These are phyloP conservation scores for Aegilops sharonensis DNA, from an alignment of 176 grass and related monocot genomes.

Conservation along the genomic window DNA sequence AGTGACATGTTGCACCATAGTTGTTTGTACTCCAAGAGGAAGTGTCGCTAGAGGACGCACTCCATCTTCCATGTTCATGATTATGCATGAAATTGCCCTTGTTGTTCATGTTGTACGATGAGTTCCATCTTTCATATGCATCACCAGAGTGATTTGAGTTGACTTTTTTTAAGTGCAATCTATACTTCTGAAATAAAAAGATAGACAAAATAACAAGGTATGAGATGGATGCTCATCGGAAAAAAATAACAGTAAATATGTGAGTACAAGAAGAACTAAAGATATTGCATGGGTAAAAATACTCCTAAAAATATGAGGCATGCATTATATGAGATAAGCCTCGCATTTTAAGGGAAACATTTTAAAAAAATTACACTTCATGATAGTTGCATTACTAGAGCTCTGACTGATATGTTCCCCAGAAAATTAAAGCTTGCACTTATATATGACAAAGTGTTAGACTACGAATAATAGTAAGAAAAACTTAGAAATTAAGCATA, in stretches of 20 bases:
- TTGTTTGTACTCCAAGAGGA: neutral
- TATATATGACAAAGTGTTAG: neutral
- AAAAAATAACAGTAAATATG: neutral
- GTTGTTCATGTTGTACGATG: neutral
- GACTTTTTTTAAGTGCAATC: slow-evolving; percentile 42
- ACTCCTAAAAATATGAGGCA: neutral
- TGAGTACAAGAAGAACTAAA: neutral
- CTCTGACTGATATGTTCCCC: neutral
- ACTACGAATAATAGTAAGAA: neutral
- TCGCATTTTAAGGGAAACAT: neutral
- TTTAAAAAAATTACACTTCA: neutral
- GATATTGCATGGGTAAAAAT: neutral
- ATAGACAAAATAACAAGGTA: neutral
- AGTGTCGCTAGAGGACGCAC: neutral
- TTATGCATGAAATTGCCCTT: slow-evolving; percentile 27
- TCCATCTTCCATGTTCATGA: slow-evolving; percentile 1
- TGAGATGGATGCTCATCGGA: neutral
- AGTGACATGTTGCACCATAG: slow-evolving; percentile 11
- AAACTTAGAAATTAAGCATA: neutral
- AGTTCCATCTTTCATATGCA: slow-evolving; percentile 20
- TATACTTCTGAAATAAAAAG: slow-evolving; percentile 63
- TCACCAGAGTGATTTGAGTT: neutral
- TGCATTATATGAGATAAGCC: neutral
- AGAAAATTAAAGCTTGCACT: neutral
- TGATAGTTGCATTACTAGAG: neutral